Conservation (phyloP, 495 filamentous ascomycete species). For the Daldinia loculata region DNA sequence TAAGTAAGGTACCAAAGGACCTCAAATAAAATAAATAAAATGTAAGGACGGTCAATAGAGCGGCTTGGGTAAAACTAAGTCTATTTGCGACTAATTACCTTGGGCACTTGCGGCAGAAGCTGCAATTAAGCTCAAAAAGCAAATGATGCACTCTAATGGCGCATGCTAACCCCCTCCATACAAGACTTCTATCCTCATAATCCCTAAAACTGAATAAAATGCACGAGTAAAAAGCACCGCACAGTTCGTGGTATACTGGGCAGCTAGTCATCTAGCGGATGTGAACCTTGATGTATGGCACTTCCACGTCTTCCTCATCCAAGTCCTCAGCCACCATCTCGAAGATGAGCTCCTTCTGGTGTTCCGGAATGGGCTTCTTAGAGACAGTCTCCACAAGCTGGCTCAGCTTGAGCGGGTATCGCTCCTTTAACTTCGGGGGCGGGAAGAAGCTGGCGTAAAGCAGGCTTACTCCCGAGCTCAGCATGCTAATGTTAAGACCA, state of each 20-base stretch:
- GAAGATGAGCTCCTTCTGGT: slow-evolving; percentile 95
- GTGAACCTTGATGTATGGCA: slow-evolving; percentile 96
- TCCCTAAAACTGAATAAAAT: slow-evolving; percentile 12
- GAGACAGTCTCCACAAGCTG: slow-evolving; percentile 87
- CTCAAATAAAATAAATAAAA: no score
- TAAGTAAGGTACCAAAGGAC: no score
- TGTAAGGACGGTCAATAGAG: neutral
- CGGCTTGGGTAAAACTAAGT: slow-evolving; percentile 16
- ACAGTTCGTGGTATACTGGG: neutral
- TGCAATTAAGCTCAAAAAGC: slow-evolving; percentile 15
- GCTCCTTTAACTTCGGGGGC: slow-evolving; percentile 85
- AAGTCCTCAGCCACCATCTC: slow-evolving; percentile 93
- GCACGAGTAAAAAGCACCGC: slow-evolving; percentile 2
- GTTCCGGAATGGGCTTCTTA: slow-evolving; percentile 88
- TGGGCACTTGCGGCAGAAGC: slow-evolving; percentile 6
- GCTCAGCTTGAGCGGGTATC: slow-evolving; percentile 69
- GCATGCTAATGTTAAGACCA: slow-evolving; percentile 87
- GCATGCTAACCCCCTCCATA: slow-evolving; percentile 22
- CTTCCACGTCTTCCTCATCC: slow-evolving; percentile 93
- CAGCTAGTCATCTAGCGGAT: slow-evolving; percentile 44
- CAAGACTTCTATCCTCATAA: slow-evolving; percentile 28
- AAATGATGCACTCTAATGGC: neutral
- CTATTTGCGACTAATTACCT: slow-evolving; percentile 26
- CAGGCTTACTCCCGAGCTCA: slow-evolving; percentile 94
- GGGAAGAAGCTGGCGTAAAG: slow-evolving; percentile 97